Evolutionary conservation across 768 basidiomycete species (phyloP).

Genomic region (Pulveroboletus sp.): DNA sequence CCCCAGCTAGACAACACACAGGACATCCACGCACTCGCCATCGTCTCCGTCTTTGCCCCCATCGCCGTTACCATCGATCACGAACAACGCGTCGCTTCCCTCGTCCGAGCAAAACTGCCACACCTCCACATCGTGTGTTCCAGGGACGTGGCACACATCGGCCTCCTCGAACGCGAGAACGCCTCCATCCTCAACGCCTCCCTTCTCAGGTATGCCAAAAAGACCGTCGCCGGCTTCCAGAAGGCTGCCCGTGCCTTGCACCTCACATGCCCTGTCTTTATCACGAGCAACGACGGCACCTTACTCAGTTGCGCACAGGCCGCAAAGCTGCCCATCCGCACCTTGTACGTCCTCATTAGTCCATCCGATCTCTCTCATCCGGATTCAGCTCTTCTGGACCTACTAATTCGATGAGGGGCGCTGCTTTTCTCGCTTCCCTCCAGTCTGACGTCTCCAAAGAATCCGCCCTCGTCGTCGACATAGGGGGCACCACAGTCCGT

Average conservation of each 20-base stretch:
- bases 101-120: constrained; percentile 39
- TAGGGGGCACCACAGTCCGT: constrained; percentile 57
- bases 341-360: constrained; percentile 38
- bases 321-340: constrained; percentile 56
- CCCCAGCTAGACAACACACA: constrained; percentile 11
- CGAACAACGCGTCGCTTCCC: constrained; percentile 43
- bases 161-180: constrained; percentile 62
- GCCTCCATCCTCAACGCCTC: constrained; percentile 66
- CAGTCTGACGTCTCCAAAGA: constrained; percentile 32
- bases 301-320: constrained; percentile 47
- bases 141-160: constrained; percentile 54
- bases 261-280: constrained; percentile 47
- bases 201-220: constrained; percentile 53
- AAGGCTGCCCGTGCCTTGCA: constrained; percentile 45
- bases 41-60: constrained; percentile 48
- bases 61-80: constrained; percentile 43
- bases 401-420: constrained; percentile 70
- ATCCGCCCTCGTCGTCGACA: constrained; percentile 52
- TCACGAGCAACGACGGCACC: constrained; percentile 61
- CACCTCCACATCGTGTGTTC: constrained; percentile 49
- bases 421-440: constrained; percentile 52
- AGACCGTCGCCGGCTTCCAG: constrained; percentile 52
- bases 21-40: constrained; percentile 35
- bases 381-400: constrained; percentile 46
- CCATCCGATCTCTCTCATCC: constrained; percentile 7